These are phyloP conservation scores for Calonectria honghensis DNA, from an alignment of 2,329 filamentous ascomycete species.

Conservation along the genomic window DNA sequence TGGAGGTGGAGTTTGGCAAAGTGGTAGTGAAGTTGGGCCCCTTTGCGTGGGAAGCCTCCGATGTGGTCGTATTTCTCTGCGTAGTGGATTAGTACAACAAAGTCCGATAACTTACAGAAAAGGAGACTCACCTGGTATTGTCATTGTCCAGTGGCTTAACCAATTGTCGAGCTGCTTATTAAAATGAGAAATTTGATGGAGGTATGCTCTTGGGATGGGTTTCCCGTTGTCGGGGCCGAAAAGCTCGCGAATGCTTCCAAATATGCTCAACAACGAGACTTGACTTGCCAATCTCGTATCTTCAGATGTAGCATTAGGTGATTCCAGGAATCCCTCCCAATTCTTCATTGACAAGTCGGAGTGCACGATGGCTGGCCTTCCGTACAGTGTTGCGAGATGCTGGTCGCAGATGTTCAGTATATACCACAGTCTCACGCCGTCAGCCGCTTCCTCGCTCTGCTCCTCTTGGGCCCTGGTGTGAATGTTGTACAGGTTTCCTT, in stretches of 20 bases:
- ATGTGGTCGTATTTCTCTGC: conserved; percentile 59
- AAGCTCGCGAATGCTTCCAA: conserved; percentile 71
- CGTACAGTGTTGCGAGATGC: conserved; percentile 76
- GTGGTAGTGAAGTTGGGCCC: conserved; percentile 61
- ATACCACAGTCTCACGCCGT: conserved; percentile 76
- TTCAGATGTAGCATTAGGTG: conserved; percentile 68
- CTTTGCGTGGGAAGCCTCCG: conserved; percentile 61
- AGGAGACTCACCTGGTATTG: conserved; percentile 54
- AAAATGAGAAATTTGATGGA: conserved; percentile 65
- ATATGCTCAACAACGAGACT: conserved; percentile 74
- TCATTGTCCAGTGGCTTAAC: conserved; percentile 59
- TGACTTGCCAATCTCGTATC: conserved; percentile 76
- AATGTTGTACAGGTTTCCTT: conserved; percentile 64
- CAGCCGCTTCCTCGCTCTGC: conserved; percentile 64
- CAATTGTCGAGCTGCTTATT: conserved; percentile 62
- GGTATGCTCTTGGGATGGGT: conserved; percentile 69
- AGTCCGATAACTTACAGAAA: no score
- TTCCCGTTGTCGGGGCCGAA: conserved; percentile 75
- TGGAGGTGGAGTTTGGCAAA: conserved; percentile 63
- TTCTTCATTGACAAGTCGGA: conserved; percentile 74
- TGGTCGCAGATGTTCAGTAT: conserved; percentile 76
- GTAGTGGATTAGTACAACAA: not conserved
- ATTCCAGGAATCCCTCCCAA: conserved; percentile 71
- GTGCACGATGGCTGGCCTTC: conserved; percentile 73
- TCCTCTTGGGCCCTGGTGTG: conserved; percentile 60